Conservation (phyloP, 805 yeast genomes). For the Myxozyma neglecta region DNA sequence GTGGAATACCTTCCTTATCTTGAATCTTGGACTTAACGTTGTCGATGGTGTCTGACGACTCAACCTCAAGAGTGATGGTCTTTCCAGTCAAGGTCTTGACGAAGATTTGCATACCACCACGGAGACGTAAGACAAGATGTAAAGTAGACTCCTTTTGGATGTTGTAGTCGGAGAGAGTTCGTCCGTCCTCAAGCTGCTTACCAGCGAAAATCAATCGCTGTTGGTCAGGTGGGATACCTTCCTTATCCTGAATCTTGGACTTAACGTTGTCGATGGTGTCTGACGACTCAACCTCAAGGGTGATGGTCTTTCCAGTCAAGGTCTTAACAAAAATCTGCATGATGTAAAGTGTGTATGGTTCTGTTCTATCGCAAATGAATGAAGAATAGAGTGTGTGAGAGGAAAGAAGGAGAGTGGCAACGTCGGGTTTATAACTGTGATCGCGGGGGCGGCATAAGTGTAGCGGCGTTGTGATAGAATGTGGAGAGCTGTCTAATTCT, state of each 20-base stretch:
- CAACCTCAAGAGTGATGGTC: conserved; percentile 86
- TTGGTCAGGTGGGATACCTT: no score
- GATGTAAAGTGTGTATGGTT: neutral
- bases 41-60: conserved; percentile 92
- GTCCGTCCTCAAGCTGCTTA: no score
- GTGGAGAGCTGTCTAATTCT: neutral
- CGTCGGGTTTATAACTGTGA: neutral
- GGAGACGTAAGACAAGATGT: conserved; percentile 94
- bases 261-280: no score
- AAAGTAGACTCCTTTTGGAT: no score
- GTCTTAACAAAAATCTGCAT: no score
- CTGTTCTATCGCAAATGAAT: neutral
- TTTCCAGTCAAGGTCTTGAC: conserved; percentile 88
- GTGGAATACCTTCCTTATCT: conserved; percentile 96
- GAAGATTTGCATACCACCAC: conserved; percentile 97
- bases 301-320: no score
- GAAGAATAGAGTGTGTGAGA: neutral
- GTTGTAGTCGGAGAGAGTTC: no score
- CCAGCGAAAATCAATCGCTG: no score
- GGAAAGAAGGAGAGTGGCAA: neutral
- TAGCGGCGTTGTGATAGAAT: neutral
- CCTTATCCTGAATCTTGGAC: no score
- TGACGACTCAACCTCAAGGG: no score
- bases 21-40: conserved; percentile 92
- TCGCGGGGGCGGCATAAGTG: neutral